Conservation (phyloP, 192 early-diverging fungal species). For the Entomortierella chlamydospora region DNA sequence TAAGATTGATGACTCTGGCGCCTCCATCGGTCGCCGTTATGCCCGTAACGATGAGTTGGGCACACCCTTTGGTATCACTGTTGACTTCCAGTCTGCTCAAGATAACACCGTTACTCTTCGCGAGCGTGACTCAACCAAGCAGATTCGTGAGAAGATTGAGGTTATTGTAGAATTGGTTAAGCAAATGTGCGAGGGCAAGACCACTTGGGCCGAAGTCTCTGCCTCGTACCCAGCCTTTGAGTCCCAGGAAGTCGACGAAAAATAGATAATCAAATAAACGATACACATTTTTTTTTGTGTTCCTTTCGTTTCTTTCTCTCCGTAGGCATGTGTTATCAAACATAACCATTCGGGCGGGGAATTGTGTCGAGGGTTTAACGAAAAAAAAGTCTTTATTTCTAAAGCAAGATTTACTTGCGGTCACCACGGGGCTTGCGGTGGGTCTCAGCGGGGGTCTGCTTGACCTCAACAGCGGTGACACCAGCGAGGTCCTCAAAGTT, state of each 20-base stretch:
- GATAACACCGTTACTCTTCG: conserved; percentile 95
- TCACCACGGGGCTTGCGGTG: conserved; percentile 41
- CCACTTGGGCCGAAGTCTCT: conserved; percentile 79
- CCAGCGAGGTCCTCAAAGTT: conserved; percentile 94
- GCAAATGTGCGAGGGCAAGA: conserved; percentile 76
- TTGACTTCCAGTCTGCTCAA: conserved; percentile 97
- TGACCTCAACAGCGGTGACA: conserved; percentile 73
- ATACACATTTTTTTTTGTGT: no score
- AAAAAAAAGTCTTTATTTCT: neutral
- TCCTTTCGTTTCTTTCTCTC: neutral
- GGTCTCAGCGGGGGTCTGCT: conserved; percentile 37
- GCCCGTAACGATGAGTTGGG: conserved; percentile 98
- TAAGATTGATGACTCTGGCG: conserved; percentile 89
- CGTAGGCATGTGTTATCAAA: no score
- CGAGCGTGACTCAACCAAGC: conserved; percentile 95
- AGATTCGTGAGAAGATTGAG: conserved; percentile 86
- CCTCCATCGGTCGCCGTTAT: conserved; percentile 95
- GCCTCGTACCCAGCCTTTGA: conserved; percentile 76
- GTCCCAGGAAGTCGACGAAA: conserved; percentile 53
- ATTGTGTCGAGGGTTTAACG: no score
- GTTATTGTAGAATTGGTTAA: conserved; percentile 80
- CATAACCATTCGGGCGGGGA: no score
- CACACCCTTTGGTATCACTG: conserved; percentile 96
- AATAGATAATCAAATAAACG: neutral
- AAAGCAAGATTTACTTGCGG: conserved; percentile 16